Conservation (phyloP, 2,329 filamentous ascomycete species). For the Cercospora janseana region DNA sequence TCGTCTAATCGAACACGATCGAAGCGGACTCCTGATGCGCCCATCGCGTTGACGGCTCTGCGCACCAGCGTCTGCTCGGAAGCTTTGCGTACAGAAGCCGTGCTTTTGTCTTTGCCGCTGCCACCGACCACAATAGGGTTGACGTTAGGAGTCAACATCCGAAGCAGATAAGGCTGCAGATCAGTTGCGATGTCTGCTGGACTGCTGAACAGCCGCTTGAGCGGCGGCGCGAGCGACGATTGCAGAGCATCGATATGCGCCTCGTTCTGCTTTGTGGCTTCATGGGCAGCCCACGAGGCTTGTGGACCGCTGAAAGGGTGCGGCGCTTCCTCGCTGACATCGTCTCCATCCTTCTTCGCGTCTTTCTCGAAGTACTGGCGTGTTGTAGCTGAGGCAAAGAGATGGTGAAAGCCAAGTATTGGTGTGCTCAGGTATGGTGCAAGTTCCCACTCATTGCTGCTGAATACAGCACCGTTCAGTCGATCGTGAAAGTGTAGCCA, state of each 20-base stretch:
- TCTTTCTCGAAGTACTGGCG: slow-evolving; percentile 45
- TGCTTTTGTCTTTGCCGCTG: slow-evolving; percentile 38
- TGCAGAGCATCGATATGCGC: slow-evolving; percentile 73
- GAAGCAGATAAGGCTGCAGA: slow-evolving; percentile 77
- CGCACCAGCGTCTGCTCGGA: slow-evolving; percentile 77
- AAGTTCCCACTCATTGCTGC: slow-evolving; percentile 91
- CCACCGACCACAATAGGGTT: slow-evolving; percentile 82
- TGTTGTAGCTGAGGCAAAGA: slow-evolving; percentile 74
- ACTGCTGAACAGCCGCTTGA: slow-evolving; percentile 76
- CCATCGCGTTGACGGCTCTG: slow-evolving; percentile 76
- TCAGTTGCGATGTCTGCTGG: slow-evolving; percentile 75
- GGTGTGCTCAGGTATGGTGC: slow-evolving; percentile 82
- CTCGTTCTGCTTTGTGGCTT: slow-evolving; percentile 75
- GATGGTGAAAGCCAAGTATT: slow-evolving; percentile 81
- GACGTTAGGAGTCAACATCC: slow-evolving; percentile 82
- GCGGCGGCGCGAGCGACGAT: slow-evolving; percentile 65
- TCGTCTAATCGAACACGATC: slow-evolving; percentile 74
- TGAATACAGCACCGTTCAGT: slow-evolving; percentile 73
- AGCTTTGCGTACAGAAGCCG: slow-evolving; percentile 82
- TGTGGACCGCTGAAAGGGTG: slow-evolving; percentile 77
- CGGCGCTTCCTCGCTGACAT: slow-evolving; percentile 30
- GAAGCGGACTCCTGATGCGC: slow-evolving; percentile 76
- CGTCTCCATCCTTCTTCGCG: slow-evolving; percentile 42
- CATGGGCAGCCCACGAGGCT: slow-evolving; percentile 77
- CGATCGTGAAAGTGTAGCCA: slow-evolving; percentile 93